A percentile compares a stretch with the other conserved stretches of the same genome.
These are phyloP conservation scores for Zymoseptoria crescenta DNA, from an alignment of 2,329 filamentous ascomycete species.

Conservation along the genomic window DNA sequence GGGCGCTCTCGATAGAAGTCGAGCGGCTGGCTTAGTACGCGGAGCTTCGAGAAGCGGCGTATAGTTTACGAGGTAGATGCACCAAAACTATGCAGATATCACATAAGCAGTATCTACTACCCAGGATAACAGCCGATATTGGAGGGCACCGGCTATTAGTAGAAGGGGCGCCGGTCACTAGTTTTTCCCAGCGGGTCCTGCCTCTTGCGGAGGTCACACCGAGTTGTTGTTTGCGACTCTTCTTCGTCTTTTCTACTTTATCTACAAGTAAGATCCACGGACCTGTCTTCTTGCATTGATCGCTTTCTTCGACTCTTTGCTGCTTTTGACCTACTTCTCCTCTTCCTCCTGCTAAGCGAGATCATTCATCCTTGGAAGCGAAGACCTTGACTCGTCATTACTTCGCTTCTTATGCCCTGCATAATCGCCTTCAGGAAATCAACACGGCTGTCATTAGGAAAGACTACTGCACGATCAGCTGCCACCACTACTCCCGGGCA, in stretches of 20 bases:
- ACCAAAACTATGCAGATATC: too few species aligned
- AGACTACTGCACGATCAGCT: background rate
- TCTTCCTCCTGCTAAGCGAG: too few species aligned
- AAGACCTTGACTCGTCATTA: background rate
- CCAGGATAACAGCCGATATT: too few species aligned
- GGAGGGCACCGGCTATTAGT: too few species aligned
- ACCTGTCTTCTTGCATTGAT: background rate
- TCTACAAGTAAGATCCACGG: background rate
- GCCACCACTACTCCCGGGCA: background rate
- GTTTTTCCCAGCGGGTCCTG: background rate
- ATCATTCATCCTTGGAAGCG: background rate
- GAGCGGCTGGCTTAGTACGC: too few species aligned
- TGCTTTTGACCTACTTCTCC: background rate
- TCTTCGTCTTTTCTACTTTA: background rate
- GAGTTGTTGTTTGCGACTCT: background rate
- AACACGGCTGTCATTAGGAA: background rate
- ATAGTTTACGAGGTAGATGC: too few species aligned
- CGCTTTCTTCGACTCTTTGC: background rate
- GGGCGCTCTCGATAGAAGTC: too few species aligned
- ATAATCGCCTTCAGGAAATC: background rate
- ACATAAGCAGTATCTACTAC: too few species aligned
- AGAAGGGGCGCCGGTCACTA: too few species aligned
- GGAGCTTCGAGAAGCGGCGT: too few species aligned
- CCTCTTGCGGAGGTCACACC: background rate
- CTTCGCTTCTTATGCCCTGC: background rate